phyloP scores from a whole-genome alignment of 75 land plant genomes.

The Larix kaempferi region DNA sequence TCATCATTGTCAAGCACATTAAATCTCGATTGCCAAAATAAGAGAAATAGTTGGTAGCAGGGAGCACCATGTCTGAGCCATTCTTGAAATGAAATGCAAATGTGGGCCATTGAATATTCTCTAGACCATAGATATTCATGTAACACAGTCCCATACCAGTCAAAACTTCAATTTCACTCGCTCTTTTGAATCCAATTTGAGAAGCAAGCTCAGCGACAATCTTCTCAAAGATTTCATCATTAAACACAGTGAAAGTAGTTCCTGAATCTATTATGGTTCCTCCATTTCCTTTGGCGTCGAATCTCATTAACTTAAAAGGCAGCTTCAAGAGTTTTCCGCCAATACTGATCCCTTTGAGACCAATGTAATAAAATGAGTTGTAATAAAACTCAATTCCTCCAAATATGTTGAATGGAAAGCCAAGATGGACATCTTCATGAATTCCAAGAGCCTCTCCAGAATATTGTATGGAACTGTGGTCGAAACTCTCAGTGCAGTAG shows the following conservation, averaged over 20 bases:
- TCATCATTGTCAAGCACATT: slow-evolving; percentile 27
- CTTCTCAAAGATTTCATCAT: slow-evolving; percentile 10
- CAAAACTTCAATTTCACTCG: slow-evolving; percentile 13
- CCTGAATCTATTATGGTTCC: slow-evolving; percentile 76
- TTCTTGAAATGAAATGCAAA: slow-evolving; percentile 48
- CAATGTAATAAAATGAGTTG: slow-evolving; percentile 48
- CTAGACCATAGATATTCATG: slow-evolving; percentile 18
- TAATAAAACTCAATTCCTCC: too few relatives aligned
- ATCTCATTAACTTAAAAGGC: slow-evolving; percentile 23
- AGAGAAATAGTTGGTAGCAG: slow-evolving; percentile 34
- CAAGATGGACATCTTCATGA: too few relatives aligned
- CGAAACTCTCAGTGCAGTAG: too few relatives aligned
- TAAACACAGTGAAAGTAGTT: slow-evolving; percentile 46
- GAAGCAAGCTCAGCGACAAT: slow-evolving; percentile 21
- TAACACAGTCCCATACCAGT: slow-evolving; percentile 52
- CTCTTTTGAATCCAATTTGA: slow-evolving; percentile 20
- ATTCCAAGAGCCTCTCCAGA: too few relatives aligned
- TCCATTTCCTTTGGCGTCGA: slow-evolving; percentile 30
- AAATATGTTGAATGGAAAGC: too few relatives aligned
- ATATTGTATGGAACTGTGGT: too few relatives aligned
- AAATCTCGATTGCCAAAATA: slow-evolving; percentile 10
- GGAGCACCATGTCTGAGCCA: slow-evolving; percentile 48
- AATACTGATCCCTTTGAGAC: slow-evolving; percentile 29
- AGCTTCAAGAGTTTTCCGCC: slow-evolving; percentile 38
- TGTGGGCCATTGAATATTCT: slow-evolving; percentile 15